A percentile compares a stretch with the other conserved stretches of the same genome.
phyloP scores from a whole-genome alignment of 768 basidiomycete species.

The Leccinum obscurum region DNA sequence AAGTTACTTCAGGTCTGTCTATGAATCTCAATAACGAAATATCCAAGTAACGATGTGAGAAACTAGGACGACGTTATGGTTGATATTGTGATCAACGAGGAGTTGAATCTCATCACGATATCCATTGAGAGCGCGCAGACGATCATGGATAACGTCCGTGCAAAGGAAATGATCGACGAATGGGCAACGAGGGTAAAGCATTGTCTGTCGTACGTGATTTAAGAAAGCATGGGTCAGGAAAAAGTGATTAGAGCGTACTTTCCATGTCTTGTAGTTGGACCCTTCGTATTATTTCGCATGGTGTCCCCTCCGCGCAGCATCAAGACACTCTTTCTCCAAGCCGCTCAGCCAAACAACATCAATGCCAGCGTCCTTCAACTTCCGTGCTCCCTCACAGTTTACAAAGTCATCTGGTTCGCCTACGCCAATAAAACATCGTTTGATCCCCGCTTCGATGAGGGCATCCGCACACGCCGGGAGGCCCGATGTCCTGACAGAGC shows the following conservation, averaged over 20 bases:
- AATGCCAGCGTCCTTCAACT: conserved; percentile 67
- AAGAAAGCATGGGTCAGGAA: background rate
- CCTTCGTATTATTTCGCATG: background rate
- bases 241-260: conserved; percentile 8
- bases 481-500: conserved; percentile 86
- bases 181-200: conserved; percentile 24
- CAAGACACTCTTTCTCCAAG: conserved; percentile 78
- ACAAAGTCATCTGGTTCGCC: conserved; percentile 95
- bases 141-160: conserved; percentile 18
- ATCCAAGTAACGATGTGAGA: background rate
- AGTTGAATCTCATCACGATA: conserved; percentile 19
- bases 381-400: conserved; percentile 81
- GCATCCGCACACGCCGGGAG: conserved; percentile 84
- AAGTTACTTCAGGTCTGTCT: conserved; percentile 28
- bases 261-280: background rate
- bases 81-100: conserved; percentile 29
- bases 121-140: conserved; percentile 22
- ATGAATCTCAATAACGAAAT: background rate
- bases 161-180: conserved; percentile 16
- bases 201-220: conserved; percentile 9
- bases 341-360: conserved; percentile 74
- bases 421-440: conserved; percentile 83
- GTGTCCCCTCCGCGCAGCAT: conserved; percentile 69
- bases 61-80: conserved; percentile 36
- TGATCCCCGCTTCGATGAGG: conserved; percentile 68